Evolutionary conservation across 306 rosid species (phyloP).

Genomic region (Vigna nakashimae): DNA sequence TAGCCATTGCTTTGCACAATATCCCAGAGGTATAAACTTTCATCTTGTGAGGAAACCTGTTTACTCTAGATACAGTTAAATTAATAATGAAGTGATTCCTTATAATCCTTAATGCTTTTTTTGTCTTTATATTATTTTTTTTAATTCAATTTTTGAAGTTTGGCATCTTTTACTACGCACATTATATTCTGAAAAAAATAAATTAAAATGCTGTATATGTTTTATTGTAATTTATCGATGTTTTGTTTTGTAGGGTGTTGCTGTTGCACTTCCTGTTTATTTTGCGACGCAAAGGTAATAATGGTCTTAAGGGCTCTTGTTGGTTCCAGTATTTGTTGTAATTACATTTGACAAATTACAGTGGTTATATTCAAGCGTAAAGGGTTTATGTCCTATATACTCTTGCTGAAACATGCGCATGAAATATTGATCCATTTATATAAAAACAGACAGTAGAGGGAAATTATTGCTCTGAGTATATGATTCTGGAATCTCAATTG

Average conservation of each 20-base stretch:
- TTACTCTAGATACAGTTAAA: conserved; percentile 18
- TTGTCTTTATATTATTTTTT: conserved; percentile 3
- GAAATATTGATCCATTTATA: conserved; percentile 31
- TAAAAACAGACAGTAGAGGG: conserved; percentile 1
- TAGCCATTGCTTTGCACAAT: conserved; percentile 98
- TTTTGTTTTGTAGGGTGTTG: conserved; percentile 75
- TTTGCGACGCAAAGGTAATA: conserved; percentile 93
- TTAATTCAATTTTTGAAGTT: conserved; percentile 19
- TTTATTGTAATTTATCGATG: conserved; percentile 33
- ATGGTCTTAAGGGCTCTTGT: conserved; percentile 22
- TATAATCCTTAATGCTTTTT: conserved; percentile 15
- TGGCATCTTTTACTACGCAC: conserved; percentile 2
- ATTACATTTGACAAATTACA: conserved; percentile 25
- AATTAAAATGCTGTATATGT: neutral
- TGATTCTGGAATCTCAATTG: conserved; percentile 27
- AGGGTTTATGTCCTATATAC: neutral
- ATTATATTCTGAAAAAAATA: neutral
- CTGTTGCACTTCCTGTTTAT: conserved; percentile 97
- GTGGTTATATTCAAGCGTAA: conserved; percentile 14
- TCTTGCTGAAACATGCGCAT: conserved; percentile 11
- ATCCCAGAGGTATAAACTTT: conserved; percentile 87
- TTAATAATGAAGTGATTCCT: conserved; percentile 24
- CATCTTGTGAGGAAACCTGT: neutral
- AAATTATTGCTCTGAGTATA: conserved; percentile 35
- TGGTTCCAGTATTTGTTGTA: conserved; percentile 33